Conservation (phyloP, 257 asterid genomes). For the Jaltomata sinuosa region DNA sequence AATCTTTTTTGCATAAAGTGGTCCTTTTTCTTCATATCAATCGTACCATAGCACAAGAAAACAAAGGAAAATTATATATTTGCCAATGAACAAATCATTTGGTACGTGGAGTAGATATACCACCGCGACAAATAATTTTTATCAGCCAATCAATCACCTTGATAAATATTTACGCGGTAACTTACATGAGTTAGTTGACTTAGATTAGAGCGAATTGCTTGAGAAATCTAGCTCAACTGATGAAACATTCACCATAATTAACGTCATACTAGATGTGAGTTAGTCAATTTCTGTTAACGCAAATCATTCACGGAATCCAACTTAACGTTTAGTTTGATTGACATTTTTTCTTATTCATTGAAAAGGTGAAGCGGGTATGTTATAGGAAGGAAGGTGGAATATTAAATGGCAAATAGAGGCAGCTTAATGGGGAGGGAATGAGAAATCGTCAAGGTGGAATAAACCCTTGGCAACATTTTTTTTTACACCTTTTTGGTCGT, state of each 20-base stretch:
- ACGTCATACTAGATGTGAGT: too few species aligned
- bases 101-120: background rate
- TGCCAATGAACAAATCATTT: background rate
- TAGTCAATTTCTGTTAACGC: background rate
- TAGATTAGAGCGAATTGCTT: background rate
- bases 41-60: background rate
- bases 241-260: background rate
- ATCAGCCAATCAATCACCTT: background rate
- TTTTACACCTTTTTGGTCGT: background rate
- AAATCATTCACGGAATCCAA: background rate
- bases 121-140: background rate
- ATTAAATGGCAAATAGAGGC: too few species aligned
- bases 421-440: too few species aligned
- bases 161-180: background rate
- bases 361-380: background rate
- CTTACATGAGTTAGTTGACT: background rate
- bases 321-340: background rate
- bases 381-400: too few species aligned
- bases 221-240: background rate
- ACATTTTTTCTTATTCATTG: background rate
- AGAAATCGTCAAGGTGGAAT: too few species aligned
- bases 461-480: too few species aligned
- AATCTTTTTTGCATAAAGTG: background rate
- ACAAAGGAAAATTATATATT: background rate
- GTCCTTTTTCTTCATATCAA: background rate